Conservation (phyloP, 345 rosid species). For the Syzygium grande region DNA sequence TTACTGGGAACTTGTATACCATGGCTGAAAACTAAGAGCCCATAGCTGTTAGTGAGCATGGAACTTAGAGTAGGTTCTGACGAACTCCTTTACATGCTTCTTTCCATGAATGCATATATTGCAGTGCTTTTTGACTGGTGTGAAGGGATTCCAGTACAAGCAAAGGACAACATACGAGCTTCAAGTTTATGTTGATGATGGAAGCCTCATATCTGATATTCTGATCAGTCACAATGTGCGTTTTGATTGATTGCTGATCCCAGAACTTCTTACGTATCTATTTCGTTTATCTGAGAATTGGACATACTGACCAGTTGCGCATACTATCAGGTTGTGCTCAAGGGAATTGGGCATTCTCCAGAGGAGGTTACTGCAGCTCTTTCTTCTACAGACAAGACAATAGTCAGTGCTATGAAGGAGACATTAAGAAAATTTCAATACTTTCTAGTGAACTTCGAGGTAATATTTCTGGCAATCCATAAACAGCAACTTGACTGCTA, state of each 20-base stretch:
- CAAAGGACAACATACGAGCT: slow-evolving; percentile 60
- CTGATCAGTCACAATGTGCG: slow-evolving; percentile 72
- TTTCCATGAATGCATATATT: neutral
- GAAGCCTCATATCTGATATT: slow-evolving; percentile 89
- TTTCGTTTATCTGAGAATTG: neutral
- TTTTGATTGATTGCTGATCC: neutral
- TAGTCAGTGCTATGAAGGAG: slow-evolving; percentile 50
- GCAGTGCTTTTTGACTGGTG: slow-evolving; percentile 92
- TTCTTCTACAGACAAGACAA: slow-evolving; percentile 44
- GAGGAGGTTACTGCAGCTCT: slow-evolving; percentile 76
- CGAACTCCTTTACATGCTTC: neutral
- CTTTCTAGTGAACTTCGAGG: slow-evolving; percentile 77
- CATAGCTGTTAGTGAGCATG: neutral
- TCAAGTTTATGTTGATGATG: slow-evolving; percentile 73
- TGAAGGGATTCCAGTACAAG: slow-evolving; percentile 68
- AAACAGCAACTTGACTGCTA: neutral
- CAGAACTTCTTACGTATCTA: neutral
- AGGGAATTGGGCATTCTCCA: slow-evolving; percentile 68
- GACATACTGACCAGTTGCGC: slow-evolving; percentile 1
- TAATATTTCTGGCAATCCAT: slow-evolving; percentile 5
- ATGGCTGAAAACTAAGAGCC: neutral
- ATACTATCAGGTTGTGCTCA: slow-evolving; percentile 56
- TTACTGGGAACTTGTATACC: neutral
- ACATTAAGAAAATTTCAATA: slow-evolving; percentile 53
- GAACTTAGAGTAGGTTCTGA: slow-evolving; percentile 4